These are phyloP conservation scores for Ormosia emarginata DNA, from an alignment of 306 rosid species.

Conservation along the genomic window DNA sequence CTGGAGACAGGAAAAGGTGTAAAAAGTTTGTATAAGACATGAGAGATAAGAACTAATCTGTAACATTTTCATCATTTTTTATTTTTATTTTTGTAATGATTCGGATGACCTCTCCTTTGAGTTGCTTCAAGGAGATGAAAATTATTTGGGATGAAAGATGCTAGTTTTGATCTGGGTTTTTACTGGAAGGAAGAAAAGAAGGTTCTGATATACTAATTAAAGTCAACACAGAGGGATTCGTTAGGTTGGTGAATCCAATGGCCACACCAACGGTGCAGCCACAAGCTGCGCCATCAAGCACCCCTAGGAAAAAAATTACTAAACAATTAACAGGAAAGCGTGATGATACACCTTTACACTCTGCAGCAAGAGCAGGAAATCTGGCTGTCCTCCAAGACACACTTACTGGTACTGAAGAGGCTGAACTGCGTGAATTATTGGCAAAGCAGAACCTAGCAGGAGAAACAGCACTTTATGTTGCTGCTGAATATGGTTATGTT, in stretches of 20 bases:
- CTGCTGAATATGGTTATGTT: slow-evolving; percentile 84
- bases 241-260: slow-evolving; percentile 42
- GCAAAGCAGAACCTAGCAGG: slow-evolving; percentile 84
- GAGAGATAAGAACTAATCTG: not conserved
- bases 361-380: slow-evolving; percentile 78
- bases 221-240: slow-evolving; percentile 4
- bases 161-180: slow-evolving; percentile 56
- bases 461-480: slow-evolving; percentile 87
- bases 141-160: slow-evolving; percentile 40
- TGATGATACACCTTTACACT: slow-evolving; percentile 75
- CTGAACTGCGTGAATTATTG: slow-evolving; percentile 44
- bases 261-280: slow-evolving; percentile 38
- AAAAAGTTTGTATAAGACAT: not conserved
- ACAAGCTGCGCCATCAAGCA: slow-evolving; percentile 33
- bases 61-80: not conserved
- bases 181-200: slow-evolving; percentile 42
- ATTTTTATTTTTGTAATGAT: slow-evolving; percentile 9
- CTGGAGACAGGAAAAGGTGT: slow-evolving; percentile 21
- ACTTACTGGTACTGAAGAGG: slow-evolving; percentile 40
- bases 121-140: slow-evolving; percentile 28
- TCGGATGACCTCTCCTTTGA: slow-evolving; percentile 11
- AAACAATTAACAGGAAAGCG: slow-evolving; percentile 92
- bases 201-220: slow-evolving; percentile 21
- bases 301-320: slow-evolving; percentile 72
- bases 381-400: slow-evolving; percentile 42